Evolutionary conservation across 1,284 basidiomycete genomes (phyloP).

Genomic region (Apiotrichum gracile): DNA sequence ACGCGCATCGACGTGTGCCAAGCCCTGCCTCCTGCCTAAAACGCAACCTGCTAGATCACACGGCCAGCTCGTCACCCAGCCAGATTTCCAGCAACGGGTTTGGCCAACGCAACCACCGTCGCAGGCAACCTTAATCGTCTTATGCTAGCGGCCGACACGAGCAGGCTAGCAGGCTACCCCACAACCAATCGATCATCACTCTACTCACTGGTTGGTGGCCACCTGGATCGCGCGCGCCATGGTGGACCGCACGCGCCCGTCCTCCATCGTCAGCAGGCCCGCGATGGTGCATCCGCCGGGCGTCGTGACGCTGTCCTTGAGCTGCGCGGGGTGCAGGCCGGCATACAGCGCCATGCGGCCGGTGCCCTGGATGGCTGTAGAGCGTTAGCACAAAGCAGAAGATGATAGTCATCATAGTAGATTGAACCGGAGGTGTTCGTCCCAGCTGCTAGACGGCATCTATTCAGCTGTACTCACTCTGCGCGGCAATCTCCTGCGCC

Average conservation of each 20-base stretch:
- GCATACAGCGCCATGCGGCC: conserved; percentile 90
- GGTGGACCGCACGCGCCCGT: conserved; percentile 86
- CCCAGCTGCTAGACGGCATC: neutral
- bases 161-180: neutral
- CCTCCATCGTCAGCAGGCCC: conserved; percentile 88
- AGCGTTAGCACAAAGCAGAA: neutral
- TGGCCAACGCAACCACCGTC: too few relatives aligned
- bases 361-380: conserved; percentile 84
- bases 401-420: too few relatives aligned
- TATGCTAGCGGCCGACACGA: too few relatives aligned
- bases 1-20: too few relatives aligned
- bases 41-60: too few relatives aligned
- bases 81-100: too few relatives aligned
- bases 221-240: conserved; percentile 94
- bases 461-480: conserved; percentile 61
- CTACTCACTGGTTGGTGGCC: conserved; percentile 64
- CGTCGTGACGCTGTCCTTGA: conserved; percentile 97
- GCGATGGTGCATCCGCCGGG: conserved; percentile 99
- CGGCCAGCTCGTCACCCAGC: too few relatives aligned
- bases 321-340: conserved; percentile 85
- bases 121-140: too few relatives aligned
- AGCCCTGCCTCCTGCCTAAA: too few relatives aligned
- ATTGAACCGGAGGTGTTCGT: too few relatives aligned
- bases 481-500: conserved; percentile 89
- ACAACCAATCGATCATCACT: neutral